Evolutionary conservation across 1,284 basidiomycete species (phyloP), one percentile per base, ranked within the genome.

Genomic region (Tylopilus sp.): DNA sequence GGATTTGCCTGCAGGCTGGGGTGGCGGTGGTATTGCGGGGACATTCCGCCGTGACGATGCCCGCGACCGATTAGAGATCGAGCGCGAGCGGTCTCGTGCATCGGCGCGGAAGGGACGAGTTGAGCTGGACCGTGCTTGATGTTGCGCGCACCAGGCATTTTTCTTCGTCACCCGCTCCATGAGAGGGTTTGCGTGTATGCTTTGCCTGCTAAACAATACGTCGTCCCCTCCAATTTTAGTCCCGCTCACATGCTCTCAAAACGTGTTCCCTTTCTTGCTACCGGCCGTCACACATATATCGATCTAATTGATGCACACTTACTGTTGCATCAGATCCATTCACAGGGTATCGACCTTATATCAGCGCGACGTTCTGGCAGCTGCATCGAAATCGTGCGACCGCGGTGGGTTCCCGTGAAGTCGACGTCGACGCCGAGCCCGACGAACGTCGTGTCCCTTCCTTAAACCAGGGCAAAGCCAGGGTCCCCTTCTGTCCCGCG

Each of bases 381-480:
- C 4, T 21, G 2, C 14, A 17, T 1, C 9, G 7, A 7, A 17
- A 39, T 64, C 37, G 63, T 7, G 46, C 52, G 3, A 60, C 66
- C 29, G 52, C 48, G 40, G 59, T 45, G 1, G 66, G 63, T 15
- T 10, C 47, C 62, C 29, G 54, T 53, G 39, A 69, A 29, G 35
- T 65, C 65, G 0, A 7, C 46, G 3, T 65, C 60, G 7, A 34
- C 28, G 4, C 58, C 65, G 6, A 67, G 56, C 17, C 65, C 64
- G 8, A 57, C 52, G n/a, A 52, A 50, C 17, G 31, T 48, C 31
- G 37, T 3, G 3, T 47, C 3, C 43, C 56, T 7, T 55, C 46
- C 14, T 71, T 64, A 6, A 79, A 78, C 37, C 80, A 76, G 0
- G 81, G 21, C 82, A 68, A 87, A 93, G 64, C 93, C 90, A 0